Percentiles rank a stretch among this genome's conserved stretches.
These are phyloP conservation scores for Aplosporella prunicola DNA, from an alignment of 2,329 filamentous ascomycete species.

Conservation along the genomic window DNA sequence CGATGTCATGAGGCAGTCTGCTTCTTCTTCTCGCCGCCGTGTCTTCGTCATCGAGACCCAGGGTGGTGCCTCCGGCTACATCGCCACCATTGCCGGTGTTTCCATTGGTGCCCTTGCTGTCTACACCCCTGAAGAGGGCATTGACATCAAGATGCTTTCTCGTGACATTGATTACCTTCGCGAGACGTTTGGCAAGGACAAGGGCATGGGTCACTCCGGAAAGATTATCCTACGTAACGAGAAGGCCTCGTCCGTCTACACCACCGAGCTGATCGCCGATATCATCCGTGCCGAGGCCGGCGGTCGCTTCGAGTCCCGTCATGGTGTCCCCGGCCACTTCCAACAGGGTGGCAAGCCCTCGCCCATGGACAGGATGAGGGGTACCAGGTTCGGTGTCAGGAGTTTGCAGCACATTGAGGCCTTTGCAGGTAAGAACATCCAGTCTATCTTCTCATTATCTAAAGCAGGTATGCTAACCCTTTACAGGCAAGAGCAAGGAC, in stretches of 20 bases:
- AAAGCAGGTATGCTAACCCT: not conserved
- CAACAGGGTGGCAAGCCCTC: constrained; percentile 90
- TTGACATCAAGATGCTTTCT: constrained; percentile 86
- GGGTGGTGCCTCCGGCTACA: constrained; percentile 86
- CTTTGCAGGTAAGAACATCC: constrained; percentile 45
- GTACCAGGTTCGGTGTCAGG: constrained; percentile 84
- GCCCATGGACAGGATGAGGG: constrained; percentile 90
- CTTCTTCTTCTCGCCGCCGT: constrained; percentile 81
- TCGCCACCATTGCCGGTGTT: constrained; percentile 82
- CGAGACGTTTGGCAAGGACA: constrained; percentile 73
- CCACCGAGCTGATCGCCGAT: constrained; percentile 83
- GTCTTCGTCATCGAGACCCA: constrained; percentile 98
- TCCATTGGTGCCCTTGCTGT: constrained; percentile 87
- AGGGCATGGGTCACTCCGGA: constrained; percentile 79
- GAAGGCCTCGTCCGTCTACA: constrained; percentile 81
- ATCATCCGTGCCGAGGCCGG: constrained; percentile 92
- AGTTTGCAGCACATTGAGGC: constrained; percentile 84
- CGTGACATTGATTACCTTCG: constrained; percentile 84
- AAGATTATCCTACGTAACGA: constrained; percentile 97
- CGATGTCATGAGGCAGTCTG: constrained; percentile 95
- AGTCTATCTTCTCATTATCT: not conserved
- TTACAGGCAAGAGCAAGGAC: constrained; percentile 44
- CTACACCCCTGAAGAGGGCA: constrained; percentile 94
- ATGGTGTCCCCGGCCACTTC: constrained; percentile 77
- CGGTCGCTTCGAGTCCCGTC: constrained; percentile 83